A percentile compares a stretch with the other conserved stretches of the same genome.
phyloP scores from a whole-genome alignment of 2,329 filamentous ascomycete species.

The Aureobasidium pullulans region DNA sequence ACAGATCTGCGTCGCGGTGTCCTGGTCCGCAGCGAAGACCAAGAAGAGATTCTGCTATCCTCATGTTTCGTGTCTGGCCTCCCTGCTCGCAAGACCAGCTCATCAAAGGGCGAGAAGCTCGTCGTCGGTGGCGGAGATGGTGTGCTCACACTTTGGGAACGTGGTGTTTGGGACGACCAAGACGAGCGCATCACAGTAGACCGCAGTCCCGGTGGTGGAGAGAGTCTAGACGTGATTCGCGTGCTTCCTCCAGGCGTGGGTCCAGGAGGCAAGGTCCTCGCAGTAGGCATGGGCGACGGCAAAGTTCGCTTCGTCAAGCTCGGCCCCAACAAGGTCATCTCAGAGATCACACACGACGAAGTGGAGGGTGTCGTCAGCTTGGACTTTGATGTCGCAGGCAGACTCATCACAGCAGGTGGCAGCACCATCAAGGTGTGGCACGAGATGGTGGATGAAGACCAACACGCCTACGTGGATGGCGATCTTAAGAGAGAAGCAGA shows the following conservation, averaged over 20 bases:
- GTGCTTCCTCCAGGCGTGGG: constrained; percentile 64
- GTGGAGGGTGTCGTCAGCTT: constrained; percentile 77
- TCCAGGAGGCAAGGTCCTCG: constrained; percentile 61
- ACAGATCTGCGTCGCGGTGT: constrained; percentile 84
- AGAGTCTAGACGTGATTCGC: constrained; percentile 73
- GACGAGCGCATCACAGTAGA: constrained; percentile 80
- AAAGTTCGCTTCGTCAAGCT: constrained; percentile 70
- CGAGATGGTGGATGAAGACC: constrained; percentile 48
- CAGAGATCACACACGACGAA: constrained; percentile 69
- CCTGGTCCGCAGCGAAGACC: constrained; percentile 82
- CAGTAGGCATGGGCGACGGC: constrained; percentile 76
- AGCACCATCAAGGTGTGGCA: constrained; percentile 84
- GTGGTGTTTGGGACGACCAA: constrained; percentile 90
- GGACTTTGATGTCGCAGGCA: constrained; percentile 74
- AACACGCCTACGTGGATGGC: constrained; percentile 34
- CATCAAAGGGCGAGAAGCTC: constrained; percentile 66
- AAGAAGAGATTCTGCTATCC: constrained; percentile 87
- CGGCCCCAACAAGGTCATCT: constrained; percentile 62
- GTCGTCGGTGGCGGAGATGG: constrained; percentile 73
- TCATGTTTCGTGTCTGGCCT: constrained; percentile 71
- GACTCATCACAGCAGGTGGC: constrained; percentile 86
- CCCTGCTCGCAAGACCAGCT: constrained; percentile 53
- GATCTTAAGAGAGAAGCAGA: constrained; percentile 37
- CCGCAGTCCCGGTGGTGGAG: constrained; percentile 51
- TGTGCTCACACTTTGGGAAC: constrained; percentile 87